phyloP scores from a whole-genome alignment of 1,284 basidiomycete genomes.

The Meripilus lineatus region DNA sequence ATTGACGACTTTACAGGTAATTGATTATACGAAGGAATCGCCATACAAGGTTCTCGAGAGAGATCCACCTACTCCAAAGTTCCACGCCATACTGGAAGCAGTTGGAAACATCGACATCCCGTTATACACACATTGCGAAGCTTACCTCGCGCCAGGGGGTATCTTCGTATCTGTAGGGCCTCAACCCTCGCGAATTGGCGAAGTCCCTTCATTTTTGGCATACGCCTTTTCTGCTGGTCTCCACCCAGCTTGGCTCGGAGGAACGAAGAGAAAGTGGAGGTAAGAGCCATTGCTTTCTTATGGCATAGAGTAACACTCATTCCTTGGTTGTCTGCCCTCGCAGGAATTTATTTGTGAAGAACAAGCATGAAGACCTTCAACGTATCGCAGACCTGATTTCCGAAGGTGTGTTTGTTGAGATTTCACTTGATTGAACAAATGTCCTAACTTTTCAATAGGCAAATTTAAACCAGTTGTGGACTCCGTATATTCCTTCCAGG shows the following conservation, averaged over 20 bases:
- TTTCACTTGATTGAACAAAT: conserved; percentile 1
- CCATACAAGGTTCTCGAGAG: conserved; percentile 24
- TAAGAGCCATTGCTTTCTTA: conserved; percentile 25
- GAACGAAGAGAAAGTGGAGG: conserved; percentile 36
- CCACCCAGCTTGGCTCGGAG: conserved; percentile 40
- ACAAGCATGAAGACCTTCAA: conserved; percentile 32
- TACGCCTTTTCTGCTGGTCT: conserved; percentile 12
- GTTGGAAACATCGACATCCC: conserved; percentile 24
- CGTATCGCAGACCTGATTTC: conserved; percentile 31
- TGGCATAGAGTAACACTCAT: not conserved
- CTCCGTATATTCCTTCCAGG: conserved; percentile 51
- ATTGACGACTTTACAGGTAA: conserved; percentile 22
- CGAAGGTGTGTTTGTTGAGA: conserved; percentile 30
- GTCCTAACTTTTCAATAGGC: conserved; percentile 27
- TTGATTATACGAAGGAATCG: conserved; percentile 37
- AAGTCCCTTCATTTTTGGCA: conserved; percentile 3
- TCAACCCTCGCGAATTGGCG: conserved; percentile 18
- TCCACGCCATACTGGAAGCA: conserved; percentile 25
- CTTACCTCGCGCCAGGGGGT: conserved; percentile 44
- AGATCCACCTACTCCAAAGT: conserved; percentile 22
- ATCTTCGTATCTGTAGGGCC: conserved; percentile 41
- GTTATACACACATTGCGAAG: conserved; percentile 34
- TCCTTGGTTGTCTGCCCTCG: not conserved
- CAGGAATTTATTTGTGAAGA: conserved; percentile 26
- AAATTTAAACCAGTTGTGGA: conserved; percentile 54